Percentiles rank a stretch among this genome's conserved stretches.
Conservation (phyloP, 495 filamentous ascomycete species). For the Hypoxylon intermedium region DNA sequence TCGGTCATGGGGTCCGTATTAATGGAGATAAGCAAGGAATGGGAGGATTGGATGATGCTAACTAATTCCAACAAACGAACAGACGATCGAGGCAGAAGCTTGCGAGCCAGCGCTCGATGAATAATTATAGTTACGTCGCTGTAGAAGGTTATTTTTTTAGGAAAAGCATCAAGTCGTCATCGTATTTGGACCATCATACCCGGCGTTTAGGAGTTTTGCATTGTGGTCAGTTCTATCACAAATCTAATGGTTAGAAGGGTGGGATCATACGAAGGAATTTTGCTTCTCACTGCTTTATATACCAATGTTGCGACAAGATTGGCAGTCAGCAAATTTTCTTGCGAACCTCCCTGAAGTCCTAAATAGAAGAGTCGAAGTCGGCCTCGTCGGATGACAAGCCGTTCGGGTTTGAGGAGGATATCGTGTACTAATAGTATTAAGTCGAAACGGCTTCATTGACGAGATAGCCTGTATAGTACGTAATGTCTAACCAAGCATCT, state of each 20-base stretch:
- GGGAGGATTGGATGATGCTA: constrained; percentile 87
- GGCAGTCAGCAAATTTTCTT: neutral
- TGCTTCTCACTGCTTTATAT: constrained; percentile 23
- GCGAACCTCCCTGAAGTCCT: neutral
- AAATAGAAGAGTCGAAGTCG: too few species aligned
- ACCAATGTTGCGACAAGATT: neutral
- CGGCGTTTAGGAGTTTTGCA: constrained; percentile 21
- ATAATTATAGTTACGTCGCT: neutral
- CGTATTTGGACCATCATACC: constrained; percentile 16
- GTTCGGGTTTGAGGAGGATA: constrained; percentile 4
- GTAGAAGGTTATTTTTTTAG: neutral
- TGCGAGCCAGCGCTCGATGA: constrained; percentile 33
- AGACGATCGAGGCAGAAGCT: constrained; percentile 41
- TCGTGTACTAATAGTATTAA: constrained; percentile 22
- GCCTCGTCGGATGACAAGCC: too few species aligned
- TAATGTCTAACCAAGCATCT: constrained; percentile 28
- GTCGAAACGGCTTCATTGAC: constrained; percentile 13
- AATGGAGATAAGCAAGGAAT: constrained; percentile 91
- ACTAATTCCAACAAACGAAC: constrained; percentile 38
- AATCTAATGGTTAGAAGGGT: constrained; percentile 23
- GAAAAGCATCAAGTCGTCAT: neutral
- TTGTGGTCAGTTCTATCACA: constrained; percentile 16
- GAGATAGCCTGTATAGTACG: constrained; percentile 24
- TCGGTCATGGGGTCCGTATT: constrained; percentile 89
- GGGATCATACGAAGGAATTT: constrained; percentile 8